Evolutionary conservation across 768 basidiomycete genomes (phyloP).

Genomic region (Lactarius evosmus): DNA sequence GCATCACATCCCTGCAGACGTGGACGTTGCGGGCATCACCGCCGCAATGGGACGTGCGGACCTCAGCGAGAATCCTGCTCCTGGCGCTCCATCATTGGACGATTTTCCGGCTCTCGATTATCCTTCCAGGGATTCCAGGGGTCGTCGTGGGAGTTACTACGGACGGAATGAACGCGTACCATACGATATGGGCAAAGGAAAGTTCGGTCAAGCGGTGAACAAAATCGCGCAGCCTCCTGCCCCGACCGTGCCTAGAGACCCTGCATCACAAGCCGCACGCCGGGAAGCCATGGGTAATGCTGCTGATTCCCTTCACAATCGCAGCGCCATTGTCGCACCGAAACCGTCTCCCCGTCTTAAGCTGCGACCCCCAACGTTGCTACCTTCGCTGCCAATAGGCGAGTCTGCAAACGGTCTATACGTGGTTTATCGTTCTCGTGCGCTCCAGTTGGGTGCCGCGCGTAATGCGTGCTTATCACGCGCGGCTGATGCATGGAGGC

Average conservation of each 20-base stretch:
- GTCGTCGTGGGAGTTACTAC: constrained; percentile 41
- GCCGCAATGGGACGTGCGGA: constrained; percentile 65
- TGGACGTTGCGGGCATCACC: constrained; percentile 70
- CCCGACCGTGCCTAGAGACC: constrained; percentile 32
- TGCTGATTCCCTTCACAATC: constrained; percentile 61
- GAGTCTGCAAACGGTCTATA: constrained; percentile 76
- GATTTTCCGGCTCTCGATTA: constrained; percentile 69
- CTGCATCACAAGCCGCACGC: constrained; percentile 46
- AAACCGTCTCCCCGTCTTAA: constrained; percentile 82
- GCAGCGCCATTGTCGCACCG: constrained; percentile 70
- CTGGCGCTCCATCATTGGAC: constrained; percentile 43
- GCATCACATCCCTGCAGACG: constrained; percentile 85
- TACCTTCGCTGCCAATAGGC: constrained; percentile 89
- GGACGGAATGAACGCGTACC: constrained; percentile 42
- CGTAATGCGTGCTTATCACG: constrained; percentile 92
- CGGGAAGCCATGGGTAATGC: constrained; percentile 57
- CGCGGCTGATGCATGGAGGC: constrained; percentile 93
- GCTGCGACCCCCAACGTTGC: constrained; percentile 72
- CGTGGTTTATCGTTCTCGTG: constrained; percentile 83
- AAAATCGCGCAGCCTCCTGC: constrained; percentile 43
- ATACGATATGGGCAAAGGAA: constrained; percentile 81
- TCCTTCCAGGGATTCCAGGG: constrained; percentile 38
- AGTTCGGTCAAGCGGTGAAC: constrained; percentile 91
- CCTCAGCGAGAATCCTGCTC: constrained; percentile 44
- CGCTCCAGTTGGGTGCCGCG: constrained; percentile 88